Evolutionary conservation across 345 rosid species (phyloP).

Genomic region (Hirschfeldia incana): DNA sequence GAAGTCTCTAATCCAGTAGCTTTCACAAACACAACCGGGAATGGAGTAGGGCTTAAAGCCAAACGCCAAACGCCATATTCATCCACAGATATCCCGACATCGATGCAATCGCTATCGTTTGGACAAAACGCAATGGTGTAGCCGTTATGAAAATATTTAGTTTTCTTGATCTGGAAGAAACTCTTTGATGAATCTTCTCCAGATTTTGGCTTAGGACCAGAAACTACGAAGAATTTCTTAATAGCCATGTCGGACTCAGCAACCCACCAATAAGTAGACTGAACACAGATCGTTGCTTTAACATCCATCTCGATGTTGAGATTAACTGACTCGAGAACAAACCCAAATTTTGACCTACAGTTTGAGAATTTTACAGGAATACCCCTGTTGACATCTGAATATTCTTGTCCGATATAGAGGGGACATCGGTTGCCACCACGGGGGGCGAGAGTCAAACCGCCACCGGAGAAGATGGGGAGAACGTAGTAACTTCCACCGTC

Average conservation of each 20-base stretch:
- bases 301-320: conserved; percentile 13
- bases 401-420: neutral
- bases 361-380: conserved; percentile 15
- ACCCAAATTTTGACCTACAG: neutral
- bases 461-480: conserved; percentile 7
- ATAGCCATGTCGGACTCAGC: neutral
- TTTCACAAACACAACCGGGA: conserved; percentile 57
- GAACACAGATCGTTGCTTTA: neutral
- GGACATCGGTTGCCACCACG: neutral
- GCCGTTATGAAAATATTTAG: conserved; percentile 9
- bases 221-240: conserved; percentile 21
- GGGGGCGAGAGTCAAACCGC: conserved; percentile 13
- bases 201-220: conserved; percentile 47
- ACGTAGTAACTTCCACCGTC: conserved; percentile 1
- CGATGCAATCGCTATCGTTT: neutral
- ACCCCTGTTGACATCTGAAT: neutral
- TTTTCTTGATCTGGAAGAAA: conserved; percentile 38
- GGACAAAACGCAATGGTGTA: conserved; percentile 62
- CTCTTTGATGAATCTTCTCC: conserved; percentile 41
- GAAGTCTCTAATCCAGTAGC: conserved; percentile 29
- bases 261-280: conserved; percentile 21
- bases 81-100: conserved; percentile 48
- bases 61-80: conserved; percentile 43
- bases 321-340: neutral
- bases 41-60: conserved; percentile 52